Evolutionary conservation across 306 rosid species (phyloP).

Genomic region (Datisca glomerata): DNA sequence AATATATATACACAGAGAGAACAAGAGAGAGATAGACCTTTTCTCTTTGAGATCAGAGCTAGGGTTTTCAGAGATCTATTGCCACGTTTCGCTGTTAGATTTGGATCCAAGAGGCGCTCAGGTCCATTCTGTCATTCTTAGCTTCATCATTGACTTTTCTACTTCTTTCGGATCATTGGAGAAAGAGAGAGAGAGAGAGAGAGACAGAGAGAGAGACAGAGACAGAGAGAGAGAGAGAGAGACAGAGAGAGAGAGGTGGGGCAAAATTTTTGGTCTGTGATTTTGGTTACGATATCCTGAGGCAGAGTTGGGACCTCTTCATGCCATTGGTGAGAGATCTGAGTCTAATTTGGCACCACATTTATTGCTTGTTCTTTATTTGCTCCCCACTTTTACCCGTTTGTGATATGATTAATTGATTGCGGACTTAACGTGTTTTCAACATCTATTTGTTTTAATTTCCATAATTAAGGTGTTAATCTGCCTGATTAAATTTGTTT

Average conservation of each 20-base stretch:
- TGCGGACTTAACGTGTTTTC: no score
- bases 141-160: background rate
- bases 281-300: background rate
- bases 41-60: background rate
- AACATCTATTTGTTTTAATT: no score
- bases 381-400: background rate
- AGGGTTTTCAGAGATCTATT: background rate
- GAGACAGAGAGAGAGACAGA: background rate
- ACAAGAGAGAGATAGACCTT: background rate
- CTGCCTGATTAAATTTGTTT: no score
- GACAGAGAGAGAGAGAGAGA: no score
- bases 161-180: background rate
- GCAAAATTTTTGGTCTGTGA: no score
- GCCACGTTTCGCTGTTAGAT: background rate
- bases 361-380: background rate
- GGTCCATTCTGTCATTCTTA: background rate
- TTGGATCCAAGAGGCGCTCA: background rate
- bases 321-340: conserved; percentile 7
- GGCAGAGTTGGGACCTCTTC: background rate
- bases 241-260: no score
- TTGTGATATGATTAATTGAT: background rate
- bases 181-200: no score
- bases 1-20: background rate
- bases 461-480: no score
- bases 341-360: background rate